Evolutionary conservation across 371 early-diverging fungal genomes (phyloP).

Genomic region (Mortierella sp.): DNA sequence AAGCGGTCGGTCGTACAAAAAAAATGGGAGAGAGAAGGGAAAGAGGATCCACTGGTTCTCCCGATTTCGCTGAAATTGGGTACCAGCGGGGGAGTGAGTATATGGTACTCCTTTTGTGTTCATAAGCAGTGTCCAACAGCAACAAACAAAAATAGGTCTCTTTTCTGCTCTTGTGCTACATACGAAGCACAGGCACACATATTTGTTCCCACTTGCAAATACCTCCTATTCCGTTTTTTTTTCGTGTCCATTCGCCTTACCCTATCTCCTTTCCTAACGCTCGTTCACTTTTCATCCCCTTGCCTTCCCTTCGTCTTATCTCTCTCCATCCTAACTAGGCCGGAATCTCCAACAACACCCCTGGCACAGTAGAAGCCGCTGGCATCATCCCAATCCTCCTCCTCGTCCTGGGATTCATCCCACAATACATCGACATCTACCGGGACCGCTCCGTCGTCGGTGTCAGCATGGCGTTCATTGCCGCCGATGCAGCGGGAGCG

Average conservation of each 20-base stretch:
- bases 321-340: not conserved
- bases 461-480: conserved; percentile 63
- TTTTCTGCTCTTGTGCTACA: not conserved
- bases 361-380: conserved; percentile 55
- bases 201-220: not conserved
- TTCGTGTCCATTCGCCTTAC: no score
- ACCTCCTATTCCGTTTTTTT: no score
- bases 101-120: not conserved
- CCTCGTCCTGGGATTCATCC: conserved; percentile 63
- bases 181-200: not conserved
- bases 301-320: no score
- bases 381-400: conserved; percentile 65
- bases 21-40: not conserved
- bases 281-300: not conserved
- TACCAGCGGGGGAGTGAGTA: not conserved
- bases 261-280: no score
- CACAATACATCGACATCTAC: conserved; percentile 66
- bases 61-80: not conserved
- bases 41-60: not conserved
- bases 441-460: conserved; percentile 59
- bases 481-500: conserved; percentile 63
- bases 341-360: conserved; percentile 17
- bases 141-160: not conserved
- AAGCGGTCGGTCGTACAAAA: not conserved
- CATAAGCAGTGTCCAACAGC: not conserved